These are phyloP conservation scores for Pelargonium cotyledonis DNA, from an alignment of 441 rosid species.

Conservation along the genomic window DNA sequence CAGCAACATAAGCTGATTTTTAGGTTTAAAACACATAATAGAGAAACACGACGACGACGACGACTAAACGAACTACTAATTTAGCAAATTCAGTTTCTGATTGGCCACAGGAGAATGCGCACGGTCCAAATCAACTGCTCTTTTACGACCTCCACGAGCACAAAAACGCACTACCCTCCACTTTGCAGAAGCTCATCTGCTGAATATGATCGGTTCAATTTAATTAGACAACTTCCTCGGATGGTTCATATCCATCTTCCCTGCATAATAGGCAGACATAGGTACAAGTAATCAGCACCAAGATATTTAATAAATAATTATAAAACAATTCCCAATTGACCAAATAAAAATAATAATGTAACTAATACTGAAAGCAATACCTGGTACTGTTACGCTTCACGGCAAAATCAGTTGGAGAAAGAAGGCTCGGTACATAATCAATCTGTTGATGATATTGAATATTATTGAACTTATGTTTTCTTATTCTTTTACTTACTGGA, in stretches of 20 bases:
- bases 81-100: too few species aligned
- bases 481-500: neutral
- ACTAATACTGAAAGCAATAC: neutral
- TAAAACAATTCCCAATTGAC: too few species aligned
- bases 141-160: neutral
- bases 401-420: neutral
- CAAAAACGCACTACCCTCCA: neutral
- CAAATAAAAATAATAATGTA: neutral
- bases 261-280: conserved; percentile 1
- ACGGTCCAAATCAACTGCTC: too few species aligned
- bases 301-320: neutral
- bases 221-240: neutral
- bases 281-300: neutral
- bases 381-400: neutral
- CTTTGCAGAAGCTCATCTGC: neutral
- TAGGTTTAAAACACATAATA: too few species aligned
- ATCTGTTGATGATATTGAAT: neutral
- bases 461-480: neutral
- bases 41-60: too few species aligned
- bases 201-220: neutral
- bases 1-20: too few species aligned
- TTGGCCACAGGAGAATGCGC: too few species aligned
- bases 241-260: neutral
- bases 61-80: too few species aligned
- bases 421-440: neutral